These are phyloP conservation scores for Theobroma grandiflorum DNA, from an alignment of 441 rosid genomes.

Conservation along the genomic window DNA sequence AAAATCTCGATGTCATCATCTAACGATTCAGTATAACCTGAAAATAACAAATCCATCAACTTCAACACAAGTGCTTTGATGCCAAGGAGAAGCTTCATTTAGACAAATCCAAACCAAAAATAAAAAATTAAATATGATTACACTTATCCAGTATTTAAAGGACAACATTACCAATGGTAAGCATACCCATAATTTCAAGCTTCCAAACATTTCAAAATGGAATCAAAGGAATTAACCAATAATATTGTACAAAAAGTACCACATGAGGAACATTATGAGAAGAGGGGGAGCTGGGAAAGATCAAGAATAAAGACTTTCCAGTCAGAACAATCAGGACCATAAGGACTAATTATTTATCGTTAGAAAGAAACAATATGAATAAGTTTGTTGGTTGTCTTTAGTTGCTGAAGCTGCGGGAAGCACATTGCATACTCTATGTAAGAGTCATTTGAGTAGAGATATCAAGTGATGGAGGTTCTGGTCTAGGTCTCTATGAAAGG, in stretches of 20 bases:
- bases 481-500: not conserved
- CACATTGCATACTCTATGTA: not conserved
- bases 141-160: not conserved
- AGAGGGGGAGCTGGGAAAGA: not conserved
- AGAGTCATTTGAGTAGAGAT: not conserved
- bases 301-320: not conserved
- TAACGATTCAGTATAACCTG: constrained; percentile 84
- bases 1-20: constrained; percentile 62
- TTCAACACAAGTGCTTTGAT: not conserved
- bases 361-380: not conserved
- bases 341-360: not conserved
- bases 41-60: constrained; percentile 9
- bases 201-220: not conserved
- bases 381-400: not conserved
- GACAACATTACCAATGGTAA: not conserved
- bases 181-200: not conserved
- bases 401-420: not conserved
- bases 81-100: constrained; percentile 11
- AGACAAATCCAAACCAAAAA: not conserved
- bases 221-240: not conserved
- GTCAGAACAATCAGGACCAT: not conserved
- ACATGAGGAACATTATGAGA: not conserved
- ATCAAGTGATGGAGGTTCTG: constrained; percentile 3
- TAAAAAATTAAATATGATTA: not conserved
- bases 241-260: not conserved